These are phyloP conservation scores for Ustilago trichophora DNA, from an alignment of 1,284 basidiomycete genomes.

Conservation along the genomic window DNA sequence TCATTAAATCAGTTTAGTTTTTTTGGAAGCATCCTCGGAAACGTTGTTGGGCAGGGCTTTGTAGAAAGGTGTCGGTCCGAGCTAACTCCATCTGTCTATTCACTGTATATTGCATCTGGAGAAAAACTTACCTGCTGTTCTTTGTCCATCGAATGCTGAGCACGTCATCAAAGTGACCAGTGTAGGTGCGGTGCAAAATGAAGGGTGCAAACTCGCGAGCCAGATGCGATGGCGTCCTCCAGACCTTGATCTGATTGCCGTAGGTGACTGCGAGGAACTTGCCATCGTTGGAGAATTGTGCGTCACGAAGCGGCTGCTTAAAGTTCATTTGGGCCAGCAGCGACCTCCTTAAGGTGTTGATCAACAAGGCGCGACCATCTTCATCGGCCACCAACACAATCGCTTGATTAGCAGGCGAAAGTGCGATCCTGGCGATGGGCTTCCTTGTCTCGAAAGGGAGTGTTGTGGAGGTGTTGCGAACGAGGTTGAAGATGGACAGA, in stretches of 20 bases:
- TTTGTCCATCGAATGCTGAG: conserved; percentile 88
- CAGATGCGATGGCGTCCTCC: conserved; percentile 82
- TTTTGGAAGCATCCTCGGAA: conserved; percentile 57
- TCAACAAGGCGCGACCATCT: conserved; percentile 67
- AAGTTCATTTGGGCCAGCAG: conserved; percentile 74
- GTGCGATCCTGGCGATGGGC: conserved; percentile 86
- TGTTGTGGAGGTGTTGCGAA: conserved; percentile 94
- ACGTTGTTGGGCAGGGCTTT: not conserved
- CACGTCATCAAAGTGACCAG: conserved; percentile 94
- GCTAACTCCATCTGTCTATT: not conserved
- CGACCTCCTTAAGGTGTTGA: conserved; percentile 52
- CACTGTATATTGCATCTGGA: too few species aligned
- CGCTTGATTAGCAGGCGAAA: conserved; percentile 88
- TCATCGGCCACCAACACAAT: conserved; percentile 93
- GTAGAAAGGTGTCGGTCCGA: not conserved
- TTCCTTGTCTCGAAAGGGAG: conserved; percentile 94
- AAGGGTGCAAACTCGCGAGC: conserved; percentile 96
- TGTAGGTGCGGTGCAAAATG: conserved; percentile 90
- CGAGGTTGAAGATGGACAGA: conserved; percentile 93
- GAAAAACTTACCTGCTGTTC: conserved; percentile 83
- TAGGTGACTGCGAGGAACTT: conserved; percentile 93
- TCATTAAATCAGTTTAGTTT: conserved; percentile 65
- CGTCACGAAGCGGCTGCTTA: conserved; percentile 84
- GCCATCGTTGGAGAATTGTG: conserved; percentile 92
- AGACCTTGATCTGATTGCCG: conserved; percentile 90